Evolutionary conservation across 2,329 filamentous ascomycete species (phyloP).

Genomic region (Fusarium staphyleae): DNA sequence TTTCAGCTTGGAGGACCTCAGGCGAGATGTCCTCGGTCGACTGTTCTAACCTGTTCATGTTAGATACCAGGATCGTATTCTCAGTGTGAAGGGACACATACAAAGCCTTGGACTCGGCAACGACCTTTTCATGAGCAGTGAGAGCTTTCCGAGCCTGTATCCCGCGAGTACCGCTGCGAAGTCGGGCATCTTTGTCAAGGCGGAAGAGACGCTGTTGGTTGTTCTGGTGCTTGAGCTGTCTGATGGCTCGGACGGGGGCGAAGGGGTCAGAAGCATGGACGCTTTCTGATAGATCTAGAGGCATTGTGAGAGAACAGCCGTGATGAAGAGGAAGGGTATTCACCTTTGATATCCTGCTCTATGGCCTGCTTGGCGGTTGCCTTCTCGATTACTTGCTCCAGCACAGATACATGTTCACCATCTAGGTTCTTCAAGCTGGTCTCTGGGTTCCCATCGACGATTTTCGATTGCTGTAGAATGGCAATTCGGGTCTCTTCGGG

Average conservation of each 20-base stretch:
- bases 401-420: constrained; percentile 52
- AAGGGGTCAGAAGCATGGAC: constrained; percentile 64
- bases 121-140: constrained; percentile 70
- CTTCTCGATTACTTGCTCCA: constrained; percentile 72
- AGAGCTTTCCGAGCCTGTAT: constrained; percentile 78
- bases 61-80: background rate
- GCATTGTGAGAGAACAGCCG: constrained; percentile 22
- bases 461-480: constrained; percentile 71
- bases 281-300: constrained; percentile 62
- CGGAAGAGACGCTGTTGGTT: constrained; percentile 70
- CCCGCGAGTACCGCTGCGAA: constrained; percentile 78
- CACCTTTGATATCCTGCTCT: constrained; percentile 67
- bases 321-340: constrained; percentile 6
- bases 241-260: constrained; percentile 65
- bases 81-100: constrained; percentile 44
- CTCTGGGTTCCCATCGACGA: constrained; percentile 46
- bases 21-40: constrained; percentile 63
- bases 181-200: constrained; percentile 74
- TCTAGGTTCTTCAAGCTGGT: constrained; percentile 8
- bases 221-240: constrained; percentile 67
- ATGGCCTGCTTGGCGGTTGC: constrained; percentile 64
- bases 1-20: constrained; percentile 67
- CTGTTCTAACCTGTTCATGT: constrained; percentile 54
- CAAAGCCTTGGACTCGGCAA: constrained; percentile 63
- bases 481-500: constrained; percentile 70